A percentile compares a stretch with the other conserved stretches of the same genome.
These are phyloP conservation scores for Yamadazyma songkhlaensis DNA, from an alignment of 1,139 yeast species.

Conservation along the genomic window DNA sequence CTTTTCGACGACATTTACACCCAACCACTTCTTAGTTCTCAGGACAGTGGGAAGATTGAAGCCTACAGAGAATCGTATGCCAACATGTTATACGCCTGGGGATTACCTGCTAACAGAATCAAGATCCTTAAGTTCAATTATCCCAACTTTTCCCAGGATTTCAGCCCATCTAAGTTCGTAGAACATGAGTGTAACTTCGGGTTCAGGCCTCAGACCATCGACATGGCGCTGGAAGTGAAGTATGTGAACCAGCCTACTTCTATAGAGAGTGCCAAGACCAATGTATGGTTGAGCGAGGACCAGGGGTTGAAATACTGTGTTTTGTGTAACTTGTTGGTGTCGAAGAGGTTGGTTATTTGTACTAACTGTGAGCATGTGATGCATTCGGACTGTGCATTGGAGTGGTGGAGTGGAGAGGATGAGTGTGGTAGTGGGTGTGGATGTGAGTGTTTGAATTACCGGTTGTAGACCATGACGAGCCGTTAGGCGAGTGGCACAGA, in stretches of 20 bases:
- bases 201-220: slow-evolving; percentile 18
- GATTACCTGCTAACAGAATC: slow-evolving; percentile 69
- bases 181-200: slow-evolving; percentile 46
- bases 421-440: slow-evolving; percentile 95
- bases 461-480: slow-evolving; percentile 6
- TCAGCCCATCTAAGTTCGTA: slow-evolving; percentile 20
- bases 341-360: slow-evolving; percentile 64
- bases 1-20: slow-evolving; percentile 47
- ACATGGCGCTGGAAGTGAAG: slow-evolving; percentile 8
- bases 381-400: slow-evolving; percentile 74
- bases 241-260: slow-evolving; percentile 26
- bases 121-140: slow-evolving; percentile 77
- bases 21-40: slow-evolving; percentile 45
- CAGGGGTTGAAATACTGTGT: slow-evolving; percentile 47
- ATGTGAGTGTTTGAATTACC: slow-evolving; percentile 56
- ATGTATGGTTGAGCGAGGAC: slow-evolving; percentile 34
- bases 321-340: slow-evolving; percentile 61
- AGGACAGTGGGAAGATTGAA: slow-evolving; percentile 43
- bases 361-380: slow-evolving; percentile 72
- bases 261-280: slow-evolving; percentile 19
- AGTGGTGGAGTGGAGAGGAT: slow-evolving; percentile 67
- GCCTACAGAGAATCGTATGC: slow-evolving; percentile 73
- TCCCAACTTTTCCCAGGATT: slow-evolving; percentile 21
- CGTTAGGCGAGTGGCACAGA: too few species aligned
- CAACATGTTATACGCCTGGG: slow-evolving; percentile 79